Conservation (phyloP, 192 early-diverging fungal genomes). For the Linnemannia zychae region DNA sequence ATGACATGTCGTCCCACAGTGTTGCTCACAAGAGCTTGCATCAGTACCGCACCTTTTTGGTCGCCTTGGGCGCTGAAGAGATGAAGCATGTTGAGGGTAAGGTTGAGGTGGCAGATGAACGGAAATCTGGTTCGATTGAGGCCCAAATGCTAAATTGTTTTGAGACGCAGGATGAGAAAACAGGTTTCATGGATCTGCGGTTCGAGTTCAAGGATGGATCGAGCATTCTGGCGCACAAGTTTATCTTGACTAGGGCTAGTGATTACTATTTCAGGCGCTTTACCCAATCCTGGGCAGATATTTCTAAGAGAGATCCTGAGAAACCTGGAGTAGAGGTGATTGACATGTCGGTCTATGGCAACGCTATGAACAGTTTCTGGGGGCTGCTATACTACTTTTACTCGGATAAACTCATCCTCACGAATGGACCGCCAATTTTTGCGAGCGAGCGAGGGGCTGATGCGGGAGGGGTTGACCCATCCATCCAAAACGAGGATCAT, state of each 20-base stretch:
- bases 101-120: not conserved
- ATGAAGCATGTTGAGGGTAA: constrained; percentile 1
- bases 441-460: not conserved
- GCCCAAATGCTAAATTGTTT: constrained; percentile 6
- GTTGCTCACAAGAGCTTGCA: constrained; percentile 2
- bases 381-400: constrained; percentile 31
- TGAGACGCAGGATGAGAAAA: constrained; percentile 15
- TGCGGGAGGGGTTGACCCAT: not conserved
- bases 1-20: not conserved
- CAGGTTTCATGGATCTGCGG: constrained; percentile 33
- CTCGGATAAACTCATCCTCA: not conserved
- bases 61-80: constrained; percentile 15
- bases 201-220: constrained; percentile 15
- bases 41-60: constrained; percentile 8
- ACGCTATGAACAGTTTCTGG: constrained; percentile 17
- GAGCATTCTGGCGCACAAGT: constrained; percentile 31
- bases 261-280: constrained; percentile 15
- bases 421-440: constrained; percentile 11
- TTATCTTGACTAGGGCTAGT: constrained; percentile 21
- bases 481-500: not conserved
- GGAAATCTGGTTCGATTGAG: constrained; percentile 2
- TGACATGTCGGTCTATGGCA: constrained; percentile 10
- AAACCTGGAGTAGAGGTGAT: constrained; percentile 13
- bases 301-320: not conserved
- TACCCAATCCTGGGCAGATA: constrained; percentile 8